phyloP scores from a whole-genome alignment of 2,329 filamentous ascomycete species.

The Calycina herbarum region DNA sequence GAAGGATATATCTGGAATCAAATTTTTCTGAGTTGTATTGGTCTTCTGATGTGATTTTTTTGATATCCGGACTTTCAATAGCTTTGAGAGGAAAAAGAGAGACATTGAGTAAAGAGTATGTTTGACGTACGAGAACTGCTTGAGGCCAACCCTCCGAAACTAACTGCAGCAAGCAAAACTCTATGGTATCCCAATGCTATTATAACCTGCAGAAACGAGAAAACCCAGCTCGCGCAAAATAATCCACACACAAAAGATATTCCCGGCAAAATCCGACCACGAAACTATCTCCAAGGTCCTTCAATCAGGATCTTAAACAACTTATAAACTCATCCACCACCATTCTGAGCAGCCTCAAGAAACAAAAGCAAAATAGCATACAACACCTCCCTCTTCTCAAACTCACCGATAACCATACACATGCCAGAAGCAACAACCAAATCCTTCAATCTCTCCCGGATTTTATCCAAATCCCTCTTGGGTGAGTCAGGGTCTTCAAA shows the following conservation, averaged over 20 bases:
- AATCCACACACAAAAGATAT: not conserved
- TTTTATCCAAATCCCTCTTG: not conserved
- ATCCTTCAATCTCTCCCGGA: conserved; percentile 9
- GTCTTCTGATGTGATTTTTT: no score
- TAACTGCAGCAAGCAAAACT: no score
- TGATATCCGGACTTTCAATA: no score
- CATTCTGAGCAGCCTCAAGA: conserved; percentile 6
- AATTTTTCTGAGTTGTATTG: not conserved
- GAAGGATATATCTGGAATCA: not conserved
- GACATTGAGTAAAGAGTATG: no score
- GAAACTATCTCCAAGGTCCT: no score
- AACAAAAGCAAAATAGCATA: conserved; percentile 10
- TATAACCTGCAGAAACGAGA: not conserved
- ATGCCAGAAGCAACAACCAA: conserved; percentile 14
- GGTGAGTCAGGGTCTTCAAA: not conserved
- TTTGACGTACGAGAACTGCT: no score
- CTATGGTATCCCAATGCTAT: not conserved
- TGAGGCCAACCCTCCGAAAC: no score
- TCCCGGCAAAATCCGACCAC: no score
- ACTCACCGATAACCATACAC: conserved; percentile 22
- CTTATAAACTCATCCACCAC: not conserved
- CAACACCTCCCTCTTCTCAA: conserved; percentile 17
- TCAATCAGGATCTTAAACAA: no score
- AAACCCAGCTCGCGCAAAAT: not conserved
- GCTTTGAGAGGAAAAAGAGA: no score